Base-by-base conservation (phyloP, 2,329 filamentous ascomycete species). In the Mycosphaerelloides madeirae region DNA sequence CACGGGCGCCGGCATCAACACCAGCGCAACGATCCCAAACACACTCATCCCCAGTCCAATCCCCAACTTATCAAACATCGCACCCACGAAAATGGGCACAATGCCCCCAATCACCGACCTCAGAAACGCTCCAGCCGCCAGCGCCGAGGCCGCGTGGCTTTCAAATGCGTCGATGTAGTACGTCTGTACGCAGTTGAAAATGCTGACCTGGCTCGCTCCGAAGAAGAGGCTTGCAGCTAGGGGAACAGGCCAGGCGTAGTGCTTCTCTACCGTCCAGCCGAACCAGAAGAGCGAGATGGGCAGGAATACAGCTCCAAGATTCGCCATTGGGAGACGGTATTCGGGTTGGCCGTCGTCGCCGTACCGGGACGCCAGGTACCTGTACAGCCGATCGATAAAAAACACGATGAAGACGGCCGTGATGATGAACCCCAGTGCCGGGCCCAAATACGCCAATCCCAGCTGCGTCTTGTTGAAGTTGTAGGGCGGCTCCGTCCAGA, bases 161-260 rank as follows among this genome's bases (percentile, higher is more conserved):
- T 72, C 69, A 41, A 73, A 75, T 12, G 67, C 65, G 52, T 76
- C 72, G 31, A 76, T 75, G 55, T 74, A 75, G 56, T 76, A 76
- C 33, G 76, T 77, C 45, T 78, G 74, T 6, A 73, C 71, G 8
- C 65, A 65, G 46, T 76, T 76, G 52, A 77, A 63, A 16, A 76
- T 74, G 52, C 73, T 69, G 4, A 77, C 71, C 42, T 76, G 73
- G 1, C 73, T 73, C 5, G 76, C 66, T 3, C 74, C 73, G 46
- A 74, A 75, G 53, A 70, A 68, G 42, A 69, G 68, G 1, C 69
- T 72, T 2, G 64, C 59, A 0, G 63, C 53, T 12, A 71, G 64
- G 3, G 65, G 61, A 3, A 63, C 63, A 28, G 64, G 56, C 69
- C 69, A 73, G 44, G 68, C 64, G 1, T 54, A 49, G 16, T 65